Conservation (phyloP, 306 rosid species). For the Gillenia trifoliata region DNA sequence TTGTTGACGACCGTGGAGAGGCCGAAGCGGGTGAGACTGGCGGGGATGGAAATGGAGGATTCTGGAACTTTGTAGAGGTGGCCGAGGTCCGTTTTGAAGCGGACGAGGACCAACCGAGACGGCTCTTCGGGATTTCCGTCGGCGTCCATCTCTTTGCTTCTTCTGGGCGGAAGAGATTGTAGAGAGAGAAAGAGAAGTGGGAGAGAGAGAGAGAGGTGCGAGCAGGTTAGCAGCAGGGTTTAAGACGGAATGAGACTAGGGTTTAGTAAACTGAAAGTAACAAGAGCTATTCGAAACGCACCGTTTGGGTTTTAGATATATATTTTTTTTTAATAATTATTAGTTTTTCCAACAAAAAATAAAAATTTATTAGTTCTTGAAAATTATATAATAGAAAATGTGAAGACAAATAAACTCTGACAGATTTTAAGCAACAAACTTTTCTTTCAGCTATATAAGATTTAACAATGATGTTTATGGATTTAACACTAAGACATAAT, state of each 20-base stretch:
- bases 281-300: no score
- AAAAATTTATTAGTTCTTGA: no score
- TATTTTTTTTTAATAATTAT: no score
- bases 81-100: constrained; percentile 66
- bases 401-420: no score
- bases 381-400: no score
- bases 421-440: no score
- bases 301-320: no score
- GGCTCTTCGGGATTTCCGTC: constrained; percentile 38
- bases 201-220: background rate
- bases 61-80: constrained; percentile 46
- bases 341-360: no score
- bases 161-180: background rate
- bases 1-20: constrained; percentile 77
- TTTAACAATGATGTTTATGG: no score
- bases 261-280: no score
- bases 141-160: constrained; percentile 32
- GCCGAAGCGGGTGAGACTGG: constrained; percentile 65
- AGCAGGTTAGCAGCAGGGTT: background rate
- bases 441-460: no score
- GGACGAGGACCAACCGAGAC: constrained; percentile 56
- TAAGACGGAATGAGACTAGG: background rate
- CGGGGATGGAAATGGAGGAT: constrained; percentile 60
- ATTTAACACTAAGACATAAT: no score
- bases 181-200: background rate